Conservation (phyloP, 2,329 filamentous ascomycete species). For the Fusarium fracticaudum region DNA sequence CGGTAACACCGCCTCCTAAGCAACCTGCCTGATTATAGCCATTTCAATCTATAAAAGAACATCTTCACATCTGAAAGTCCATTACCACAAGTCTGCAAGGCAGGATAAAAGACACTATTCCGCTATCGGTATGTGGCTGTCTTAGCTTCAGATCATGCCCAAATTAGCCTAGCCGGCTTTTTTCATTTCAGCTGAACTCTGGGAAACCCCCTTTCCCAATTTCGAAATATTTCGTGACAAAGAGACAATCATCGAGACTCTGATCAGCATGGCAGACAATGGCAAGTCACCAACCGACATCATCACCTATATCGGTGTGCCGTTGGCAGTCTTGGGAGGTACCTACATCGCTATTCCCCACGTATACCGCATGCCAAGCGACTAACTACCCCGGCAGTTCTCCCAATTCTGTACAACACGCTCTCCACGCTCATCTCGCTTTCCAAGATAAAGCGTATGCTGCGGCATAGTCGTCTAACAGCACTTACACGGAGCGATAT, state of each 20-base stretch:
- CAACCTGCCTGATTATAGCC: fast-evolving
- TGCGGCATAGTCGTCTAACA: constrained; percentile 64
- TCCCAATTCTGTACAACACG: constrained; percentile 74
- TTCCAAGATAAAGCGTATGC: constrained; percentile 67
- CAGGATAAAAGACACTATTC: neutral
- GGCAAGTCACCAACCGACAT: constrained; percentile 56
- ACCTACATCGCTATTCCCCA: neutral
- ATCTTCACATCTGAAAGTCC: fast-evolving
- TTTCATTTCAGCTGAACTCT: constrained; percentile 10
- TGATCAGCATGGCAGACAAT: constrained; percentile 44
- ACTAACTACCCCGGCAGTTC: constrained; percentile 48
- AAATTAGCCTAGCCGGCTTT: constrained; percentile 13
- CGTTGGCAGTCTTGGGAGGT: constrained; percentile 64
- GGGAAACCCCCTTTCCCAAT: constrained; percentile 4
- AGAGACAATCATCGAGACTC: neutral
- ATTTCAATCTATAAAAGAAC: neutral
- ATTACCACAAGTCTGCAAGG: neutral
- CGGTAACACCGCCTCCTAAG: fast-evolving
- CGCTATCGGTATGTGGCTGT: neutral
- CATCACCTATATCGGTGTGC: constrained; percentile 66
- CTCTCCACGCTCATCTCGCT: constrained; percentile 67
- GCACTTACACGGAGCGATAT: constrained; percentile 71
- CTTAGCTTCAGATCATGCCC: neutral
- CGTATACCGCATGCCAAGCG: neutral
- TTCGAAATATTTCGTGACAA: neutral